Evolutionary conservation across 202 grass and related monocot species (phyloP).

Genomic region (Brachypodium distachyon): DNA sequence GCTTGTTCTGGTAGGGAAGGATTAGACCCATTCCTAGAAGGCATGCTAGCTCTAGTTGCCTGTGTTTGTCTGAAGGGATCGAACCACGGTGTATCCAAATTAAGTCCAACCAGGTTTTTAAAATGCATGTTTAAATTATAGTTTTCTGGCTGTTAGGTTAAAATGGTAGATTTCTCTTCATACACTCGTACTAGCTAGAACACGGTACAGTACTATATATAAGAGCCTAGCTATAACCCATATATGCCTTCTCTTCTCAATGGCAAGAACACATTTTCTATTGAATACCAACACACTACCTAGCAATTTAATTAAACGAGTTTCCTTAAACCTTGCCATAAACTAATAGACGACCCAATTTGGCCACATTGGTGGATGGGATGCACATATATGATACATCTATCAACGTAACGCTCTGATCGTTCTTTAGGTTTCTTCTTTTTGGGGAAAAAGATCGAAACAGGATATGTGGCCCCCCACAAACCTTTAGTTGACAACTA

Average conservation of each 20-base stretch:
- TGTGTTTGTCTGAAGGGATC: neutral
- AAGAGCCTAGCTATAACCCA: neutral
- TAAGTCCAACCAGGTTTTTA: too few species aligned
- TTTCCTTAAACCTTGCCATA: neutral
- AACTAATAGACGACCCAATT: neutral
- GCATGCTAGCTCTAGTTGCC: neutral
- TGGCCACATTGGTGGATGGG: neutral
- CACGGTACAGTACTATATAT: too few species aligned
- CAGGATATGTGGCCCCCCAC: neutral
- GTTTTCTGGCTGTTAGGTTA: neutral
- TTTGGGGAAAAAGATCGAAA: neutral
- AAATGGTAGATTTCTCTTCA: neutral
- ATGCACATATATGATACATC: neutral
- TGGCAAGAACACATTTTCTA: too few species aligned
- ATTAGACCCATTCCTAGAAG: neutral
- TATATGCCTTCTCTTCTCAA: neutral
- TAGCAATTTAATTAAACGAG: neutral
- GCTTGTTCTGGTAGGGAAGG: neutral
- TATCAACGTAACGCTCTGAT: constrained; percentile 13
- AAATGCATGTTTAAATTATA: neutral
- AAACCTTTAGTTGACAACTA: constrained; percentile 15
- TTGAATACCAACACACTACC: neutral
- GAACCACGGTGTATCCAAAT: too few species aligned
- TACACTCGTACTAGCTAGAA: too few species aligned
- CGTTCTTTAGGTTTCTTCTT: neutral